These are phyloP conservation scores for Pascua sp. DNA, from an alignment of 1,284 basidiomycete genomes.

Conservation along the genomic window DNA sequence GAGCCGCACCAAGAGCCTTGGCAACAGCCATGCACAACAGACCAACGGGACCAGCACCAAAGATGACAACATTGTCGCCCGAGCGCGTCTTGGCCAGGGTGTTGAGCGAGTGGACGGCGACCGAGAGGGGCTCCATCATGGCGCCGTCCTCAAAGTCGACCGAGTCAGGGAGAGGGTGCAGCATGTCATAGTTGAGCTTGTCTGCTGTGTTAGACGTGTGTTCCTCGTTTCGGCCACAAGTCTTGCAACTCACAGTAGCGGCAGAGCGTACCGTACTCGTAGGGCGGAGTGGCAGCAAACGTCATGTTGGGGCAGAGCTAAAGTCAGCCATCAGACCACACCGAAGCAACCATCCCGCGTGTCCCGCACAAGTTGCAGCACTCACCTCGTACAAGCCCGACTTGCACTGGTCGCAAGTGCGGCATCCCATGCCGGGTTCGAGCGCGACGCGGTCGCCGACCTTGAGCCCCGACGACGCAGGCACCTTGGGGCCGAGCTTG, in stretches of 20 bases:
- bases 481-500: slow-evolving; percentile 38
- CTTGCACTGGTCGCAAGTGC: slow-evolving; percentile 51
- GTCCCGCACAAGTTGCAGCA: neutral
- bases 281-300: slow-evolving; percentile 47
- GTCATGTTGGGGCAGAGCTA: slow-evolving; percentile 37
- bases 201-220: slow-evolving; percentile 5
- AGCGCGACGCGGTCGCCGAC: slow-evolving; percentile 54
- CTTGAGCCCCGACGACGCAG: slow-evolving; percentile 21
- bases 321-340: slow-evolving; percentile 73
- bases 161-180: slow-evolving; percentile 46
- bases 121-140: slow-evolving; percentile 87
- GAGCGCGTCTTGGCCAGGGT: slow-evolving; percentile 69
- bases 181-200: slow-evolving; percentile 43
- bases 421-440: slow-evolving; percentile 57
- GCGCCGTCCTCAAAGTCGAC: slow-evolving; percentile 52
- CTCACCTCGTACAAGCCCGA: slow-evolving; percentile 73
- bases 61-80: slow-evolving; percentile 69
- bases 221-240: neutral
- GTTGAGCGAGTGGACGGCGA: slow-evolving; percentile 82
- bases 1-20: slow-evolving; percentile 76
- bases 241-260: slow-evolving; percentile 34
- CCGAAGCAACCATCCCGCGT: slow-evolving; percentile 57
- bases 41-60: slow-evolving; percentile 85
- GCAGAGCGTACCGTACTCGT: slow-evolving; percentile 44
- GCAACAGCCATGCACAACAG: slow-evolving; percentile 84